Evolutionary conservation across 2,329 filamentous ascomycete genomes (phyloP).

Genomic region (Cladosporium phlei): DNA sequence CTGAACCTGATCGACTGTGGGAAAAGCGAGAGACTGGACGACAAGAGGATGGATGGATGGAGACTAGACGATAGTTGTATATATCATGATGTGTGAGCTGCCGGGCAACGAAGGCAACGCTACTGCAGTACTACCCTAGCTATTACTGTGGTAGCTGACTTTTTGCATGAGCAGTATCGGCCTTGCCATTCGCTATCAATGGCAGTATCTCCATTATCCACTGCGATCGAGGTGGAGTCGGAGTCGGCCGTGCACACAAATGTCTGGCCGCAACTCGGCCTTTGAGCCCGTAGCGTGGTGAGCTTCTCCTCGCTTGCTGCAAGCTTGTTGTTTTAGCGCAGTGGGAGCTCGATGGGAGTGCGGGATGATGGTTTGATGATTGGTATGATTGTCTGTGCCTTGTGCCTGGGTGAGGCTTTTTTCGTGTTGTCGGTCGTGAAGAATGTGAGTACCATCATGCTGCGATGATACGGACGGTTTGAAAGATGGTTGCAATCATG

Average conservation of each 20-base stretch:
- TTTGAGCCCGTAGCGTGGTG: neutral
- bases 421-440: no score
- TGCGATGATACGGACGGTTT: no score
- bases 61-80: neutral
- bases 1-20: neutral
- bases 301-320: slow-evolving; percentile 9
- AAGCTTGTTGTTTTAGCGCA: slow-evolving; percentile 6
- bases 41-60: neutral
- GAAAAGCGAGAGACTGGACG: neutral
- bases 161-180: neutral
- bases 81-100: neutral
- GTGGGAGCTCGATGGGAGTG: neutral
- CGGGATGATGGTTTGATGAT: no score
- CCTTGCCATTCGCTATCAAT: slow-evolving; percentile 2
- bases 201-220: neutral
- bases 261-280: slow-evolving; percentile 5
- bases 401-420: no score
- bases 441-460: no score
- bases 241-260: no score
- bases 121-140: slow-evolving; percentile 7
- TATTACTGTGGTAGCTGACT: slow-evolving; percentile 9
- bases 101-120: neutral
- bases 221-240: slow-evolving; percentile 6
- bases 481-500: no score
- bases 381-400: no score